Evolutionary conservation across 2,329 filamentous ascomycete genomes (phyloP).

Genomic region (Phyllosticta paracitricarpa): DNA sequence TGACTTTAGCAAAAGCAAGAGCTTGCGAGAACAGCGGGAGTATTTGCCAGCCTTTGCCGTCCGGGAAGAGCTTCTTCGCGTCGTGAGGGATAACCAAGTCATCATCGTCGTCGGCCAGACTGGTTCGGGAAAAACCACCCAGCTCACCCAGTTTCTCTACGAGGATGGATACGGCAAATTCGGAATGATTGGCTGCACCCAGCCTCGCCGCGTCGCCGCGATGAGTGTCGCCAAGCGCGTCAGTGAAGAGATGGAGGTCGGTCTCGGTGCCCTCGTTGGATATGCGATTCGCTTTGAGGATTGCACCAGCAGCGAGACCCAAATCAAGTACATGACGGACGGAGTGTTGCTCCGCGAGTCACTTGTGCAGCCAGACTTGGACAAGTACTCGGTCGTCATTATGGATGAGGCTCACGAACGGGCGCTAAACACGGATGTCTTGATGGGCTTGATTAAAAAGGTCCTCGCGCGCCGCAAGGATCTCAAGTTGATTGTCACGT

Average conservation of each 20-base stretch:
- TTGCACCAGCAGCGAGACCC: conserved; percentile 88
- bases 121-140: conserved; percentile 94
- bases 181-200: conserved; percentile 93
- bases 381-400: conserved; percentile 95
- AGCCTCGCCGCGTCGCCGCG: conserved; percentile 88
- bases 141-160: conserved; percentile 89
- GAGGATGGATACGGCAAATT: conserved; percentile 85
- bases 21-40: conserved; percentile 80
- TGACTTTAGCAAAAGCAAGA: conserved; percentile 87
- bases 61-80: conserved; percentile 78
- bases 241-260: conserved; percentile 95
- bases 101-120: conserved; percentile 96
- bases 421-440: conserved; percentile 89
- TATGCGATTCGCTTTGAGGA: conserved; percentile 99
- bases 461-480: conserved; percentile 82
- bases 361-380: conserved; percentile 81
- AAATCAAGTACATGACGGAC: conserved; percentile 99
- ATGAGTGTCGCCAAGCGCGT: conserved; percentile 99
- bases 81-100: conserved; percentile 95
- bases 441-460: conserved; percentile 98
- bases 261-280: conserved; percentile 75
- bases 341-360: conserved; percentile 90
- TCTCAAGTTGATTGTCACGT: conserved; percentile 93
- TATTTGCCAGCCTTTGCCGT: conserved; percentile 94
- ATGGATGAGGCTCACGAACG: conserved; percentile 99